Conservation (phyloP, 495 filamentous ascomycete genomes). For the Pseudomonodictys pantanalensis region DNA sequence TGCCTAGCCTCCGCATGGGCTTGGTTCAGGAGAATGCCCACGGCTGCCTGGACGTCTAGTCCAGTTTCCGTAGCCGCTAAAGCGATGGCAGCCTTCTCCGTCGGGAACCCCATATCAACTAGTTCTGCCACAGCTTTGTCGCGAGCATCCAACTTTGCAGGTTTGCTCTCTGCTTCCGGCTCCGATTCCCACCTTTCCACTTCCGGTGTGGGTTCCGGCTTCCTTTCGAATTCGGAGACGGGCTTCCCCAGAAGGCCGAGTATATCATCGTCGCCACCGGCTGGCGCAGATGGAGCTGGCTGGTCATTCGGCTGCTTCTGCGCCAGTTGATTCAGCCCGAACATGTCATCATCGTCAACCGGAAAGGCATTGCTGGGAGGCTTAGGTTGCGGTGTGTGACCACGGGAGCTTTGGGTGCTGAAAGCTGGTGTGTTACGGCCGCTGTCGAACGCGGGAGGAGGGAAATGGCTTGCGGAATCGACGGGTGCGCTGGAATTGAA, state of each 20-base stretch:
- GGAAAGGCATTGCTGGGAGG: slow-evolving; percentile 1
- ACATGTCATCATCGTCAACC: slow-evolving; percentile 72
- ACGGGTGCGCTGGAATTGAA: slow-evolving; percentile 61
- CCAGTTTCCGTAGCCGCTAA: slow-evolving; percentile 75
- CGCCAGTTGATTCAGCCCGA: slow-evolving; percentile 69
- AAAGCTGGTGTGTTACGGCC: slow-evolving; percentile 28
- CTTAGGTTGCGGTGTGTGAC: slow-evolving; percentile 18
- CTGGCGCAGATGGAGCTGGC: slow-evolving; percentile 39
- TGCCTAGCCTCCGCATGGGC: slow-evolving; percentile 72
- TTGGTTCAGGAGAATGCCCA: slow-evolving; percentile 85
- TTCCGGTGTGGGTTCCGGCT: slow-evolving; percentile 44
- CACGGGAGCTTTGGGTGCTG: slow-evolving; percentile 4
- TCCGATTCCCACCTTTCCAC: slow-evolving; percentile 28
- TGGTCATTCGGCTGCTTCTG: slow-evolving; percentile 44
- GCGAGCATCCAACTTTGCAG: slow-evolving; percentile 53
- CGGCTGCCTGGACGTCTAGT: slow-evolving; percentile 79
- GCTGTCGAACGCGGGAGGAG: slow-evolving; percentile 41
- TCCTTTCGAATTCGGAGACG: slow-evolving; percentile 61
- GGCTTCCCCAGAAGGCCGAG: slow-evolving; percentile 83
- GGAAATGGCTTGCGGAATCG: slow-evolving; percentile 60
- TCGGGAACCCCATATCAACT: slow-evolving; percentile 91
- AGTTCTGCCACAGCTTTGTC: slow-evolving; percentile 85
- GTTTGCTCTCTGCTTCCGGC: slow-evolving; percentile 22
- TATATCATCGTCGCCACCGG: slow-evolving; percentile 71
- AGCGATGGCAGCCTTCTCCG: slow-evolving; percentile 73